These are phyloP conservation scores for Ophiostoma tasmaniense DNA, from an alignment of 2,329 filamentous ascomycete genomes.

Conservation along the genomic window DNA sequence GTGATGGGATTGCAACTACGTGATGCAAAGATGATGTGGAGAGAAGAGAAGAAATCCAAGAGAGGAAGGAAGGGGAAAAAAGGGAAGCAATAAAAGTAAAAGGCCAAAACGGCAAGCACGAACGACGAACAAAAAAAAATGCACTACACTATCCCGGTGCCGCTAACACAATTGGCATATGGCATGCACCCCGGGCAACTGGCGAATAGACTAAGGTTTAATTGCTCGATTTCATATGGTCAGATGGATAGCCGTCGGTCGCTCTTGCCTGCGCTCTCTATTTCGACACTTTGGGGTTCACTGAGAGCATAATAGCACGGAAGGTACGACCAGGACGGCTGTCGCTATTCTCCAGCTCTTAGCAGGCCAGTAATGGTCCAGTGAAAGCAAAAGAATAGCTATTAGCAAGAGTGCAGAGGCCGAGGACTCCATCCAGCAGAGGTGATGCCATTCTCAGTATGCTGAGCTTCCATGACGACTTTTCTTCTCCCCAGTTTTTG, in stretches of 20 bases:
- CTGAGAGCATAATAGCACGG: constrained; percentile 5
- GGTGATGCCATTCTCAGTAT: constrained; percentile 11
- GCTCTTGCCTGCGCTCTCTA: constrained; percentile 4
- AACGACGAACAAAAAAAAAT: constrained; percentile 9
- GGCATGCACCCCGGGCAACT: constrained; percentile 13
- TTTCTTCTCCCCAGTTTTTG: constrained; percentile 1
- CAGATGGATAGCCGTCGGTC: constrained; percentile 9
- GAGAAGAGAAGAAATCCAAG: background rate
- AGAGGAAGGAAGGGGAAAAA: background rate
- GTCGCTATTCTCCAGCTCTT: constrained; percentile 13
- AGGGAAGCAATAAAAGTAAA: constrained; percentile 6
- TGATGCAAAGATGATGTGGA: background rate
- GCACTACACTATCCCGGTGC: constrained; percentile 9
- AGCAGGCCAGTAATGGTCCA: background rate
- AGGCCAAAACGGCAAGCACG: background rate
- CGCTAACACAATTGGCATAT: constrained; percentile 14
- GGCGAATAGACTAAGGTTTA: constrained; percentile 13
- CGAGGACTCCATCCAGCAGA: background rate
- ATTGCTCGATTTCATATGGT: constrained; percentile 15
- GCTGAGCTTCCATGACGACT: constrained; percentile 13
- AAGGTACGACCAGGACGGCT: constrained; percentile 15
- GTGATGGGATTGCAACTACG: background rate
- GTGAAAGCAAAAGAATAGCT: background rate
- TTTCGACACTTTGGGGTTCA: constrained; percentile 3
- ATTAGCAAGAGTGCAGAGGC: background rate